These are phyloP conservation scores for Usnea hakonensis DNA, from an alignment of 495 filamentous ascomycete species.

Conservation along the genomic window DNA sequence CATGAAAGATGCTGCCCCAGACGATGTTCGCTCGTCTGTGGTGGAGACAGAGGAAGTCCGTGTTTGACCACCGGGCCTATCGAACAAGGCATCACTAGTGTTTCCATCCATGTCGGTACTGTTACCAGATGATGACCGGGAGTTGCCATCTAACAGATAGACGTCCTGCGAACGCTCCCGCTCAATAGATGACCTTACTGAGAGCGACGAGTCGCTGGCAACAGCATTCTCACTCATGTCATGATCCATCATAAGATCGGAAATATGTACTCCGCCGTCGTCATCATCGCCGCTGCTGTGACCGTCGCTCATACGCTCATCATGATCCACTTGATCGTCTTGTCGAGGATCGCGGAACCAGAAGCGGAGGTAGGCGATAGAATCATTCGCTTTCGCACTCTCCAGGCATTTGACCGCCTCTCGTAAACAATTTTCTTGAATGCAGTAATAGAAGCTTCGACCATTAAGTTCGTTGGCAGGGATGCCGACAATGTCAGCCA, in stretches of 20 bases:
- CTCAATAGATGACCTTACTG: constrained; percentile 20
- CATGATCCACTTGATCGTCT: constrained; percentile 30
- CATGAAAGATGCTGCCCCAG: constrained; percentile 1
- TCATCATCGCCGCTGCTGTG: constrained; percentile 31
- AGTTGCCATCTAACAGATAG: constrained; percentile 18
- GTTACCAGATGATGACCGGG: constrained; percentile 28
- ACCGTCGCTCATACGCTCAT: constrained; percentile 31
- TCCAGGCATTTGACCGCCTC: constrained; percentile 74
- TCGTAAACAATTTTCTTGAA: constrained; percentile 63
- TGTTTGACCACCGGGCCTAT: constrained; percentile 27
- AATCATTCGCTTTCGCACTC: constrained; percentile 85
- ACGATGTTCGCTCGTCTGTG: constrained; percentile 11
- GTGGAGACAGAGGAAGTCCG: constrained; percentile 32
- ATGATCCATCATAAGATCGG: constrained; percentile 23
- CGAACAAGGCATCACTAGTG: constrained; percentile 35
- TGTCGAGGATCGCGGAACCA: constrained; percentile 68
- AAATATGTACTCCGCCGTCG: constrained; percentile 33
- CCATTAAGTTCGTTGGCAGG: constrained; percentile 55
- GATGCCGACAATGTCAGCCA: constrained; percentile 65
- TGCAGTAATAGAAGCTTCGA: constrained; percentile 75
- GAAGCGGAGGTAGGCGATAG: constrained; percentile 89
- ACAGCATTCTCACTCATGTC: constrained; percentile 21
- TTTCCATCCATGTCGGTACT: constrained; percentile 28
- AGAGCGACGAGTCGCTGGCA: constrained; percentile 19
- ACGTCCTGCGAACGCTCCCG: constrained; percentile 1